Evolutionary conservation across 306 rosid genomes (phyloP), one percentile per base, ranked within the genome.

Genomic region (Prinsepia uniflora): DNA sequence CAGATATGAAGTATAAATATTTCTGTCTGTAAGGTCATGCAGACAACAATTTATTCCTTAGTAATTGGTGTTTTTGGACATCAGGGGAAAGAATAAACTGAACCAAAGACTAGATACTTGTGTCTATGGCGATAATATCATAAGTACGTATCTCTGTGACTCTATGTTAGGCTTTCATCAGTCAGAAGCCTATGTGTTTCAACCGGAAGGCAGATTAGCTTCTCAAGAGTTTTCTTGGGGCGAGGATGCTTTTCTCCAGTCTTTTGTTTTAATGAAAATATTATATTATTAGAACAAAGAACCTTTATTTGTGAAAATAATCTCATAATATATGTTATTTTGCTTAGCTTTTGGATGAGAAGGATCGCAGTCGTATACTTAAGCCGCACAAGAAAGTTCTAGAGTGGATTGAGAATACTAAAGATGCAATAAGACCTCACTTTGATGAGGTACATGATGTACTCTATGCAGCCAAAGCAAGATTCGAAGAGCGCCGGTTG

Each of bases 351-450:
- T 69, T 94, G 70, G 90, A 86, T 50, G 91, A 84, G 84, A 75
- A 86, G 74, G 92, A 83, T 69, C 80, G 72, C 1, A 79, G 47
- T 72, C 85, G 90, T 46, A 77, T 93, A 49, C 88, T 93, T 44
- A 90, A 88, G n/a, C 98, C 96, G 0, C 86, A 89, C 86, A 82
- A 78, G 86, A 87, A 86, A 84, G 92, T 94, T 78, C 86, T 80
- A 81, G 82, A 74, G 79, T 94, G 97, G 97, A 80, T 90, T 53
- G 95, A 87, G 83, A 81, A 83, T 81, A 89, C 89, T 30, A 90
- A 63, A 83, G 77, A 62, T 74, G 96, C 96, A 50, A 90, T 89
- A 0, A 87, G 65, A 60, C 98, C 97, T 62, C 92, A 88, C 75
- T 93, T 90, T 81, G 87, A 93, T 34, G 96, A 88, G 76, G 88